These are phyloP conservation scores for Ogataea corticis DNA, from an alignment of 805 yeast species.

Conservation along the genomic window DNA sequence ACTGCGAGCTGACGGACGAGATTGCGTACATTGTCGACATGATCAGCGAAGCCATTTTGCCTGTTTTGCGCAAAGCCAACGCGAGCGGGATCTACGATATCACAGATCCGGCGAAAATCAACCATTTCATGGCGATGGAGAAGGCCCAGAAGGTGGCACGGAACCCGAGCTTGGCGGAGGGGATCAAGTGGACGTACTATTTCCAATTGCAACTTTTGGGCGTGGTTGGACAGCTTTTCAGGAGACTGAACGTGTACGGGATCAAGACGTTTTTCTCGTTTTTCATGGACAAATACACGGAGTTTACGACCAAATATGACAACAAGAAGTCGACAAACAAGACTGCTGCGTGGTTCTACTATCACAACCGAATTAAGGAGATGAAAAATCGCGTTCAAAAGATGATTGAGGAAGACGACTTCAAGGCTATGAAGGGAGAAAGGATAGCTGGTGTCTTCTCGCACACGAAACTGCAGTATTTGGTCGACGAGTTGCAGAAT, in stretches of 20 bases:
- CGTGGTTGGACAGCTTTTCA: constrained; percentile 69
- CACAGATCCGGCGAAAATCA: constrained; percentile 65
- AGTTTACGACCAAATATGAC: constrained; percentile 58
- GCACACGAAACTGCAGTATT: constrained; percentile 71
- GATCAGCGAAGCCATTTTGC: constrained; percentile 64
- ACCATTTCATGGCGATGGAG: constrained; percentile 70
- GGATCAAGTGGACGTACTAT: constrained; percentile 71
- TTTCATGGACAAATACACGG: constrained; percentile 56
- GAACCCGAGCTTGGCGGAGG: constrained; percentile 61
- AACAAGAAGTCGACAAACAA: constrained; percentile 62
- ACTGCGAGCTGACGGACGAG: constrained; percentile 53
- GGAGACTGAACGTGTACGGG: constrained; percentile 79
- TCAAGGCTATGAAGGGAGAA: constrained; percentile 17
- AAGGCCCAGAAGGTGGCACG: constrained; percentile 58
- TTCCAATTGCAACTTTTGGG: constrained; percentile 62
- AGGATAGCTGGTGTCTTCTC: constrained; percentile 41
- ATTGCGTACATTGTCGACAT: constrained; percentile 56
- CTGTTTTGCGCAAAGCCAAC: constrained; percentile 63
- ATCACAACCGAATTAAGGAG: constrained; percentile 46
- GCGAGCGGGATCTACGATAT: constrained; percentile 62
- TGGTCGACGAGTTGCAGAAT: constrained; percentile 54
- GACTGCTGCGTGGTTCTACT: constrained; percentile 61
- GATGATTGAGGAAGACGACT: constrained; percentile 35
- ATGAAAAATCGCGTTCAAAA: constrained; percentile 47
- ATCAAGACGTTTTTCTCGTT: constrained; percentile 71